phyloP scores from a whole-genome alignment of 129 eudicot species.

The Artemisia annua region DNA sequence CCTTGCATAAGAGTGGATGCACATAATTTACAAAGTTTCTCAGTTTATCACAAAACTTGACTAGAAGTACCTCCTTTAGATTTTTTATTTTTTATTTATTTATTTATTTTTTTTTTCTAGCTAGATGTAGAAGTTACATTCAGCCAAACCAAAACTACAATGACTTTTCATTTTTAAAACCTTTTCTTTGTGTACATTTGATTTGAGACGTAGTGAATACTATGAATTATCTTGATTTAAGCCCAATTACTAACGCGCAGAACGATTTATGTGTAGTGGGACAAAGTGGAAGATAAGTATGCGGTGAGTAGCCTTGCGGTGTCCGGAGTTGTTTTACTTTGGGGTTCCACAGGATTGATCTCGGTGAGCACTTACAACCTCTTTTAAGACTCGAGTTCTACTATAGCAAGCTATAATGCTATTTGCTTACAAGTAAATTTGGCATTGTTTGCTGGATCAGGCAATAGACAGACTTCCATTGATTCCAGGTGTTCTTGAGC shows the following conservation, averaged over 20 bases:
- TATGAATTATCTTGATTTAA: background rate
- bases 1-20: too few species aligned
- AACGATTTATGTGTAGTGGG: slow-evolving; percentile 54
- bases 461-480: slow-evolving; percentile 96
- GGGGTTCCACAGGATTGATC: slow-evolving; percentile 80
- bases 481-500: slow-evolving; percentile 90
- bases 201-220: background rate
- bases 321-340: slow-evolving; percentile 60
- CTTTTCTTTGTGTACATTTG: too few species aligned
- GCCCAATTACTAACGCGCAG: background rate
- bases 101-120: too few species aligned
- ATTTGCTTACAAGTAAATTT: background rate
- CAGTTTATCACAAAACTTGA: too few species aligned
- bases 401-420: too few species aligned
- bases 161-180: too few species aligned
- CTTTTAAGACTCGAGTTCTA: background rate
- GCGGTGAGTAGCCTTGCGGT: slow-evolving; percentile 85
- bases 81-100: too few species aligned
- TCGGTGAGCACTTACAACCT: slow-evolving; percentile 39
- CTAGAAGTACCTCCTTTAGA: too few species aligned
- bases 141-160: background rate
- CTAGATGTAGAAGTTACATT: background rate
- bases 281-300: slow-evolving; percentile 91
- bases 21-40: too few species aligned
- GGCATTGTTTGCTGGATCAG: slow-evolving; percentile 36